A percentile compares a stretch with the other conserved stretches of the same genome.
These are phyloP conservation scores for Allomyces macrogynus DNA, from an alignment of 192 early-diverging fungal species.

Conservation along the genomic window DNA sequence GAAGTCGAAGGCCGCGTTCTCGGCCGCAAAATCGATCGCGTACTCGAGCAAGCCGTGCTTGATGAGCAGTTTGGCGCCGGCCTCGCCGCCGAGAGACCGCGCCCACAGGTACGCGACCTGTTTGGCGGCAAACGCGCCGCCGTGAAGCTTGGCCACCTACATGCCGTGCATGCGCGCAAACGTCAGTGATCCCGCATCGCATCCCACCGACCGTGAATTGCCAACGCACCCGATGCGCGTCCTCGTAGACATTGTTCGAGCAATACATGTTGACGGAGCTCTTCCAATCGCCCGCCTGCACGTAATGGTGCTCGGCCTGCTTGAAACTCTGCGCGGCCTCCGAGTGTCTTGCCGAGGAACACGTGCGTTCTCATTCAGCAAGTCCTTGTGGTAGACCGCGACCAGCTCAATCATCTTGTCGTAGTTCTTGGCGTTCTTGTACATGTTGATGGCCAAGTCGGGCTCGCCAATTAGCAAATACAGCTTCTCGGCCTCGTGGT, in stretches of 20 bases:
- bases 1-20: constrained; percentile 48
- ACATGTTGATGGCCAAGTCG: constrained; percentile 48
- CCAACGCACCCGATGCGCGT: constrained; percentile 30
- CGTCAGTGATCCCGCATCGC: background rate
- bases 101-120: constrained; percentile 50
- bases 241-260: constrained; percentile 38
- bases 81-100: constrained; percentile 36
- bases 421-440: constrained; percentile 45
- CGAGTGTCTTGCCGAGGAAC: constrained; percentile 36
- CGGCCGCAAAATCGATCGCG: constrained; percentile 44
- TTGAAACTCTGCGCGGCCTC: constrained; percentile 39
- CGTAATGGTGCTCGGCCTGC: constrained; percentile 37
- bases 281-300: constrained; percentile 42
- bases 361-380: constrained; percentile 36
- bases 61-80: constrained; percentile 36
- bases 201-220: background rate
- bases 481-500: constrained; percentile 40
- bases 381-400: constrained; percentile 35
- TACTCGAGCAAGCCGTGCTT: constrained; percentile 37
- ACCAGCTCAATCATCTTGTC: constrained; percentile 45
- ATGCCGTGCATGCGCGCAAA: too few relatives aligned
- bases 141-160: constrained; percentile 33
- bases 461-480: constrained; percentile 39
- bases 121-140: constrained; percentile 31
- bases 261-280: constrained; percentile 47